These are phyloP conservation scores for Linnemannia exigua DNA, from an alignment of 192 early-diverging fungal genomes.

Conservation along the genomic window DNA sequence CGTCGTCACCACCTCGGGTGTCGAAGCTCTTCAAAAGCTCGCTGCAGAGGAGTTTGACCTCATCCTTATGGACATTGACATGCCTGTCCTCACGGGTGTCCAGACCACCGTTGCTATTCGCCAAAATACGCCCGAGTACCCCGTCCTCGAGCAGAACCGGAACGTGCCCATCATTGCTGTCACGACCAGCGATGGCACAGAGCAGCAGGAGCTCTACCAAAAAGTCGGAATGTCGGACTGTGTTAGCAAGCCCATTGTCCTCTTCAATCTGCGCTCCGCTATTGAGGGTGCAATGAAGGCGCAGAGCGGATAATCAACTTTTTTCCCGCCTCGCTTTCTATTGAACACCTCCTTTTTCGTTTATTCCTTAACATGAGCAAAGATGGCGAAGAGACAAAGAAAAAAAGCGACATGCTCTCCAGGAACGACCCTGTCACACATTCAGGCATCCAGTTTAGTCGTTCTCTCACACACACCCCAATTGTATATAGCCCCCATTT, in stretches of 20 bases:
- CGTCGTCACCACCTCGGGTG: conserved; percentile 62
- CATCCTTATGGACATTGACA: conserved; percentile 79
- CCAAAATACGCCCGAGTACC: conserved; percentile 25
- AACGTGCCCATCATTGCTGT: conserved; percentile 74
- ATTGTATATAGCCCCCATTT: neutral
- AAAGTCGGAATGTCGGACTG: conserved; percentile 68
- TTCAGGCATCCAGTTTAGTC: neutral
- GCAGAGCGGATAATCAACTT: neutral
- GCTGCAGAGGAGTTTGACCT: conserved; percentile 61
- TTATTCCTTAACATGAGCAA: neutral
- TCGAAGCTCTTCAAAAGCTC: conserved; percentile 61
- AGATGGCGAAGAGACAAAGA: neutral
- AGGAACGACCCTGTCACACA: neutral
- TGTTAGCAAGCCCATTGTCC: conserved; percentile 64
- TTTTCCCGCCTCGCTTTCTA: neutral
- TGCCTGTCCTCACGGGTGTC: conserved; percentile 72
- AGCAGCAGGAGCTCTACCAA: conserved; percentile 61
- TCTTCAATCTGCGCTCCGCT: conserved; percentile 39
- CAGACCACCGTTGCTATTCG: conserved; percentile 71
- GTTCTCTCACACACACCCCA: neutral
- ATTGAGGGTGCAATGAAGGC: conserved; percentile 38
- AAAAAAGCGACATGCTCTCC: neutral
- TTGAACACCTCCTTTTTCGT: too few species aligned
- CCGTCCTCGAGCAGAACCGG: conserved; percentile 63
- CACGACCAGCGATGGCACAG: conserved; percentile 68